Base-by-base conservation (phyloP, 257 asterid species). In the Echium plantagineum region DNA sequence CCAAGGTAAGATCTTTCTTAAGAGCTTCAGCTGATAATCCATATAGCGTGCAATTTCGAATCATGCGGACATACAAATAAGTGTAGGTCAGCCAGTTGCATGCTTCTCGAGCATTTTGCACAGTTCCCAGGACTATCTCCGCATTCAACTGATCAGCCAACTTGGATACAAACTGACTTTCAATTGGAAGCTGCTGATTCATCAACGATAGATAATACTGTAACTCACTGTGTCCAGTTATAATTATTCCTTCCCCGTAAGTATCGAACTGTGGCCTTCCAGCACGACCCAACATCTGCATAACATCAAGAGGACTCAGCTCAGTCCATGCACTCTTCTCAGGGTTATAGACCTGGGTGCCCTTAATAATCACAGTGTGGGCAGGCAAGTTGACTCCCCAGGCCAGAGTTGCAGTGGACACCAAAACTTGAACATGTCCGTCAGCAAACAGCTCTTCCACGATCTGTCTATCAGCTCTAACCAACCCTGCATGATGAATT, bases 251-350 rank as follows among this genome's bases (percentile, higher is more conserved):
- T 61, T 72, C 81, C 21, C 81, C 81, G 28, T 62, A 63, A 4
- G 71, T 72, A 62, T 76, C 81, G 66, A 58, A 76, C 38, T 76
- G 81, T 46, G 81, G 81, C 73, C 81, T 73, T 60, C 81, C 81
- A 32, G 81, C 81, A 31, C 81, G 78, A n/a, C 81, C 81, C 66
- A 76, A 75, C 81, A 76, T 76, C 63, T 76, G 78, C 81, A 76
- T 76, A 10, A 76, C 78, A 76, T 76, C 78, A 28, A 76, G 73
- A 20, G 78, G 78, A 35, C 78, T 72, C 46, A 76, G 70, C 61
- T 76, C 81, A 28, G 78, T 76, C 81, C 81, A 76, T 26, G 73
- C 78, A 26, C 81, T 78, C 64, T 76, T 76, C 32, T 76, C 81
- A 28, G 81, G 81, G 53, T 69, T 72, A 63, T 76, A 76, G 6